Percentiles rank a stretch among this genome's conserved stretches.
These are phyloP conservation scores for Hamamelis virginiana DNA, from an alignment of 164 flowering plant genomes.

Conservation along the genomic window DNA sequence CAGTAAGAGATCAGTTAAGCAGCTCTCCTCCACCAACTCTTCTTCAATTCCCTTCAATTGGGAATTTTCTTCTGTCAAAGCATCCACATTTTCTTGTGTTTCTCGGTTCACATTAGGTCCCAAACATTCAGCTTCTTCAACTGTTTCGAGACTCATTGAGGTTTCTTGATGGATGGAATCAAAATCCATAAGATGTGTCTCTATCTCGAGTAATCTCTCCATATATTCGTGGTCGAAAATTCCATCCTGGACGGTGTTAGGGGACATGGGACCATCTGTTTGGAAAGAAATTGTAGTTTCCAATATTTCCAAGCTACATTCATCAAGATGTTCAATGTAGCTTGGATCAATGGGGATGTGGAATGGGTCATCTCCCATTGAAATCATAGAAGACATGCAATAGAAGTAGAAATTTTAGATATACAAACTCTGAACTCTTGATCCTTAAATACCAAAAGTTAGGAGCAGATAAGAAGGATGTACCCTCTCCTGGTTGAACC, in stretches of 20 bases:
- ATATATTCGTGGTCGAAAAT: constrained; percentile 1
- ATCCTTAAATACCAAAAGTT: too few relatives aligned
- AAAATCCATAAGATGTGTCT: constrained; percentile 4
- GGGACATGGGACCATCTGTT: not conserved
- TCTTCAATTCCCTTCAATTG: constrained; percentile 1
- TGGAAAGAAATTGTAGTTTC: not conserved
- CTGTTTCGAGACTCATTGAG: not conserved
- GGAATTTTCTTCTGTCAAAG: not conserved
- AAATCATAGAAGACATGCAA: too few relatives aligned
- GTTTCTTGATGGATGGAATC: constrained; percentile 8
- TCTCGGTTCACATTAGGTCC: not conserved
- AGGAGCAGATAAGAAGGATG: too few relatives aligned
- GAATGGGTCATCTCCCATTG: not conserved
- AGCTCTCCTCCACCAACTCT: constrained; percentile 16
- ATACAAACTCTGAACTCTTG: too few relatives aligned
- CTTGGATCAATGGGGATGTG: not conserved
- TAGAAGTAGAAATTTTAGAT: too few relatives aligned
- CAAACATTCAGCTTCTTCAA: not conserved
- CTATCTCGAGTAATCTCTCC: constrained; percentile 2
- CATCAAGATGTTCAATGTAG: constrained; percentile 9
- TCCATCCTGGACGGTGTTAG: constrained; percentile 6
- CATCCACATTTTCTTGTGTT: not conserved
- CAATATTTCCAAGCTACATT: constrained; percentile 1
- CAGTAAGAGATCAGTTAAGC: constrained; percentile 32
- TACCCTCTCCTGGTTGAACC: too few relatives aligned